phyloP scores from a whole-genome alignment of 768 basidiomycete genomes.

The Mycena vulgaris region DNA sequence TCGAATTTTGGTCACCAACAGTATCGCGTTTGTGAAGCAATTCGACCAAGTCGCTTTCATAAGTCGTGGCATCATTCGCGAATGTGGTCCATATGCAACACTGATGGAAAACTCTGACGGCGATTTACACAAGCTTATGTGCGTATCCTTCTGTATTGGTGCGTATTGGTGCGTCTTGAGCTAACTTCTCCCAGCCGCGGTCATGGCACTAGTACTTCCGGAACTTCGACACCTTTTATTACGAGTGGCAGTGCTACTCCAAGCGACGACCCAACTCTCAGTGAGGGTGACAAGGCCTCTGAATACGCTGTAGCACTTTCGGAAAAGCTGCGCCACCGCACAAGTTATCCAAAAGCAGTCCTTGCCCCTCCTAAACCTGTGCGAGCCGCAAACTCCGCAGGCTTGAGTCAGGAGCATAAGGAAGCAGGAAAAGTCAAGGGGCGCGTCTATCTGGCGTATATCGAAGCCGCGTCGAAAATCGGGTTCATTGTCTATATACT shows the following conservation, averaged over 20 bases:
- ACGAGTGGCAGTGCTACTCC: constrained; percentile 56
- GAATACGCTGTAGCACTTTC: constrained; percentile 52
- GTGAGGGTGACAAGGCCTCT: constrained; percentile 43
- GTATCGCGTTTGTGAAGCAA: constrained; percentile 84
- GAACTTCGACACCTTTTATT: constrained; percentile 65
- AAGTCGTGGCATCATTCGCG: constrained; percentile 86
- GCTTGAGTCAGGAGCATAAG: constrained; percentile 76
- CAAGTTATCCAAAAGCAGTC: constrained; percentile 72
- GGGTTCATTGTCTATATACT: constrained; percentile 80
- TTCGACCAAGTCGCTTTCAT: constrained; percentile 85
- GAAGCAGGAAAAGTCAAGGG: constrained; percentile 88
- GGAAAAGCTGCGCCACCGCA: constrained; percentile 72
- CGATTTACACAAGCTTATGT: constrained; percentile 85
- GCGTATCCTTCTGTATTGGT: constrained; percentile 44
- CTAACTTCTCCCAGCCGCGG: constrained; percentile 44
- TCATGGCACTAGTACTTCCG: constrained; percentile 65
- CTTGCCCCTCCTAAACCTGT: constrained; percentile 59
- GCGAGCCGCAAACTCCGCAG: constrained; percentile 58
- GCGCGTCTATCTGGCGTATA: constrained; percentile 83
- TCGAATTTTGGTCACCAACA: constrained; percentile 89
- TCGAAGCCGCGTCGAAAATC: constrained; percentile 81
- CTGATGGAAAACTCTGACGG: constrained; percentile 73
- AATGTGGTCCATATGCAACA: constrained; percentile 76
- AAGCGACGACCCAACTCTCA: constrained; percentile 42
- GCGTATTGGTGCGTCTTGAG: not conserved